These are phyloP conservation scores for Blastocladiella emersonii DNA, from an alignment of 371 early-diverging fungal genomes.

Conservation along the genomic window DNA sequence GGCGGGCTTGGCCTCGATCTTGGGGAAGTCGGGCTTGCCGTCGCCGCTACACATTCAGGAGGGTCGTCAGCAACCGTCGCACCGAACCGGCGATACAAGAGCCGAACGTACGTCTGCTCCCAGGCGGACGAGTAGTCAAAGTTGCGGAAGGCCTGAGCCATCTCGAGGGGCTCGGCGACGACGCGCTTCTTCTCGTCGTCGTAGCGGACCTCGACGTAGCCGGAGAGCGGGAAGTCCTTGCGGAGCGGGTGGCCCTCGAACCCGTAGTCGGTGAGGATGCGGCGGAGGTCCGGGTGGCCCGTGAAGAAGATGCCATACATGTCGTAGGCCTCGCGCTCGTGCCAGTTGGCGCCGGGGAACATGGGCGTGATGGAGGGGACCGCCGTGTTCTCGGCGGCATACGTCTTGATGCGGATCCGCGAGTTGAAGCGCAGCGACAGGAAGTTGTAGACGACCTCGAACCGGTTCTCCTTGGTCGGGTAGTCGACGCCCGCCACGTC, in stretches of 20 bases:
- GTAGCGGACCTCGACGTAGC: conserved; percentile 87
- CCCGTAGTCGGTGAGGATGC: conserved; percentile 96
- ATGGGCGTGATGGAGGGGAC: conserved; percentile 69
- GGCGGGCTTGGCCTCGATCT: not conserved
- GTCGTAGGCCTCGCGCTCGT: conserved; percentile 95
- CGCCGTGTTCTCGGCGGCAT: conserved; percentile 75
- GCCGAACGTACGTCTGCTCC: conserved; percentile 41
- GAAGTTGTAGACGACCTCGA: conserved; percentile 91
- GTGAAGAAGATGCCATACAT: conserved; percentile 95
- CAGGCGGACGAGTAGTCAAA: conserved; percentile 79
- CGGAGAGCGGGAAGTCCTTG: conserved; percentile 96
- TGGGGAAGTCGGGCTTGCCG: not conserved
- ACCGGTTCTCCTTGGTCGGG: conserved; percentile 79
- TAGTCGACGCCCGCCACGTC: conserved; percentile 86
- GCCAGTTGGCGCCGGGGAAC: conserved; percentile 86
- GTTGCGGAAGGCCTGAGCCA: conserved; percentile 93
- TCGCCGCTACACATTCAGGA: not conserved
- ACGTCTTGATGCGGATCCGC: conserved; percentile 95
- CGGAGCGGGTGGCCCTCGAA: conserved; percentile 95
- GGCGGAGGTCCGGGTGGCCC: conserved; percentile 88
- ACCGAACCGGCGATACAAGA: not conserved
- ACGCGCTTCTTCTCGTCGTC: conserved; percentile 96
- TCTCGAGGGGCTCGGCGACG: conserved; percentile 85
- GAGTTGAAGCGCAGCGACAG: conserved; percentile 75
- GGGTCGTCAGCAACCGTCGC: not conserved